Conservation (phyloP, 352 stramenopile genomes). For the Pythium dissotocum region DNA sequence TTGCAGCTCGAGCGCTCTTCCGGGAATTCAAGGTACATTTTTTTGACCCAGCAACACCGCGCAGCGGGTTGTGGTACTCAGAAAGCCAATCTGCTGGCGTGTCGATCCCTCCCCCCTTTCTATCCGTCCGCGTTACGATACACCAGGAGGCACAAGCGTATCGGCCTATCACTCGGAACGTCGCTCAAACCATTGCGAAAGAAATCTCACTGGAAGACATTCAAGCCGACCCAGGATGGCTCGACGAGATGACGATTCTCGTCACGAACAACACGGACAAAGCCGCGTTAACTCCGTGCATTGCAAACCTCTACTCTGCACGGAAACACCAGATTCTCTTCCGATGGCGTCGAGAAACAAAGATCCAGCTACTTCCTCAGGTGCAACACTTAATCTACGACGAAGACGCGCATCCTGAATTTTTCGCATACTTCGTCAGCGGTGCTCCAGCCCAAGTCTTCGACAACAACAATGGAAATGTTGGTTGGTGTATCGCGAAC, state of each 20-base stretch:
- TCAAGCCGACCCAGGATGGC: neutral
- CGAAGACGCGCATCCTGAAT: constrained; percentile 14
- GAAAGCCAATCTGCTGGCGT: neutral
- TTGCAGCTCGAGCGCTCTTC: neutral
- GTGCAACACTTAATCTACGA: constrained; percentile 5
- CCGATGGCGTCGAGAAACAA: neutral
- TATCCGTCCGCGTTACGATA: neutral
- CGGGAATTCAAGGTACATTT: neutral
- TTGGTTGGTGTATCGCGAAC: constrained; percentile 5
- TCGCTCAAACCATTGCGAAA: neutral
- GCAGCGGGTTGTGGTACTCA: constrained; percentile 1
- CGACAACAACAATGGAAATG: constrained; percentile 22
- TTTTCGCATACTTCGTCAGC: constrained; percentile 22
- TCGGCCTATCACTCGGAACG: neutral
- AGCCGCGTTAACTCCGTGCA: neutral
- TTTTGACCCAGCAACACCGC: constrained; percentile 1
- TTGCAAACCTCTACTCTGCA: neutral
- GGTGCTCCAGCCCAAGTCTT: constrained; percentile 15
- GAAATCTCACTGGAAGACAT: neutral
- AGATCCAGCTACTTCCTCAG: neutral
- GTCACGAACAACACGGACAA: constrained; percentile 1
- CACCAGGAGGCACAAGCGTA: neutral
- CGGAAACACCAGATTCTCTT: neutral
- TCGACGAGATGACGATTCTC: constrained; percentile 3
- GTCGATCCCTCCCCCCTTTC: neutral